Conservation (phyloP, 2,329 filamentous ascomycete genomes). For the Zasmidium cellare region DNA sequence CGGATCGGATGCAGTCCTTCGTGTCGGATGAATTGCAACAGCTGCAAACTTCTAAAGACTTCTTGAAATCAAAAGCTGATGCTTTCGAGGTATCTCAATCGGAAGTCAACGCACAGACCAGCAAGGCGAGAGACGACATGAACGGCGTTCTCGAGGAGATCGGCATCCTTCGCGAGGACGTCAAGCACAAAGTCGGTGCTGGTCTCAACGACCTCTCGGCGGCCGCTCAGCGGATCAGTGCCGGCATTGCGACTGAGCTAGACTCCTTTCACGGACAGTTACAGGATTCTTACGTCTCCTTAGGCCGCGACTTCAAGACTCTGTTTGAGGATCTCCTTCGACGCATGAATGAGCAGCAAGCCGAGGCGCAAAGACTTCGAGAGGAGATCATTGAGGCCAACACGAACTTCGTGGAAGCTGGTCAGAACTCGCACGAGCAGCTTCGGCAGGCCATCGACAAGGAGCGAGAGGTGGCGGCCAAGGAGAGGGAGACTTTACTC, state of each 20-base stretch:
- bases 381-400: slow-evolving; percentile 71
- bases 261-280: slow-evolving; percentile 81
- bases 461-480: slow-evolving; percentile 70
- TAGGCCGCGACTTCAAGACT: slow-evolving; percentile 82
- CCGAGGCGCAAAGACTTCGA: slow-evolving; percentile 72
- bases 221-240: slow-evolving; percentile 84
- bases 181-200: slow-evolving; percentile 82
- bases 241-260: slow-evolving; percentile 84
- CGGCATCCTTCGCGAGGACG: slow-evolving; percentile 80
- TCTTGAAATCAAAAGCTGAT: slow-evolving; percentile 68
- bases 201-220: slow-evolving; percentile 79
- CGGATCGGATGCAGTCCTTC: slow-evolving; percentile 72
- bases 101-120: slow-evolving; percentile 67
- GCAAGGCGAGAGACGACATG: slow-evolving; percentile 77
- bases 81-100: slow-evolving; percentile 68
- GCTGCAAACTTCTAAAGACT: slow-evolving; percentile 66
- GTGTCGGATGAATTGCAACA: slow-evolving; percentile 73
- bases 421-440: slow-evolving; percentile 63
- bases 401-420: slow-evolving; percentile 66
- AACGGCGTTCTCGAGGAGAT: slow-evolving; percentile 91
- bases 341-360: slow-evolving; percentile 73
- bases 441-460: slow-evolving; percentile 72
- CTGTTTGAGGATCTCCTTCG: slow-evolving; percentile 80
- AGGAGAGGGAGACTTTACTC: slow-evolving; percentile 73
- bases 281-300: slow-evolving; percentile 76